These are phyloP conservation scores for Haplosporangium gracile DNA, from an alignment of 192 early-diverging fungal genomes.

Conservation along the genomic window DNA sequence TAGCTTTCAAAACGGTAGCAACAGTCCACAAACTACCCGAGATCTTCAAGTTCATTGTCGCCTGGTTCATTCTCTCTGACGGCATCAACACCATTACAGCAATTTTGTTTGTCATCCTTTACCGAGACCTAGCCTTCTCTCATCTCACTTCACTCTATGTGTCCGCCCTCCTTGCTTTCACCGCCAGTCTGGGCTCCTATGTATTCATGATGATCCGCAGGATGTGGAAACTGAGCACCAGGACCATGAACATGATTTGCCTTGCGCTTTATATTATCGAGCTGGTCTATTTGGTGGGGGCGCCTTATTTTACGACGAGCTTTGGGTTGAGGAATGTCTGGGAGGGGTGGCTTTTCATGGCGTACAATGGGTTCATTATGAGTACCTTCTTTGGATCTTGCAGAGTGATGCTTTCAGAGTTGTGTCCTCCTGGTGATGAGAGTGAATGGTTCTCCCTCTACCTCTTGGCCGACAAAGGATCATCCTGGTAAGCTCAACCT, in stretches of 20 bases:
- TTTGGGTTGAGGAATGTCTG: constrained; percentile 59
- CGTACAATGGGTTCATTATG: constrained; percentile 60
- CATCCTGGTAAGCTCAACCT: constrained; percentile 51
- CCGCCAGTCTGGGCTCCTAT: constrained; percentile 62
- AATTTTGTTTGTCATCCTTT: constrained; percentile 69
- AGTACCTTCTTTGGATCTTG: constrained; percentile 64
- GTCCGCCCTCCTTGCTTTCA: constrained; percentile 56
- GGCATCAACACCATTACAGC: constrained; percentile 64
- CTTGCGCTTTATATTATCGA: constrained; percentile 54
- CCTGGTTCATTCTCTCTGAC: constrained; percentile 78
- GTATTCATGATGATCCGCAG: constrained; percentile 63
- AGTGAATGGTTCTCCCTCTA: constrained; percentile 76
- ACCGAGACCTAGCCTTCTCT: constrained; percentile 63
- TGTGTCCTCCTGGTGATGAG: constrained; percentile 72
- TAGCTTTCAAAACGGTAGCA: constrained; percentile 55
- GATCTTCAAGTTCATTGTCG: constrained; percentile 67
- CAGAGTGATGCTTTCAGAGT: constrained; percentile 67
- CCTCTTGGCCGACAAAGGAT: constrained; percentile 70
- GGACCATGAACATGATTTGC: constrained; percentile 61
- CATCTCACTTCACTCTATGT: constrained; percentile 59
- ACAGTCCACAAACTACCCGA: constrained; percentile 60
- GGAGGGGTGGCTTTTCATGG: constrained; percentile 39
- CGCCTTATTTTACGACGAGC: constrained; percentile 52
- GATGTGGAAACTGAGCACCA: constrained; percentile 54
- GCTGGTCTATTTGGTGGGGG: constrained; percentile 64